Conservation (phyloP, 345 rosid genomes). For the Sonneratia alba region DNA sequence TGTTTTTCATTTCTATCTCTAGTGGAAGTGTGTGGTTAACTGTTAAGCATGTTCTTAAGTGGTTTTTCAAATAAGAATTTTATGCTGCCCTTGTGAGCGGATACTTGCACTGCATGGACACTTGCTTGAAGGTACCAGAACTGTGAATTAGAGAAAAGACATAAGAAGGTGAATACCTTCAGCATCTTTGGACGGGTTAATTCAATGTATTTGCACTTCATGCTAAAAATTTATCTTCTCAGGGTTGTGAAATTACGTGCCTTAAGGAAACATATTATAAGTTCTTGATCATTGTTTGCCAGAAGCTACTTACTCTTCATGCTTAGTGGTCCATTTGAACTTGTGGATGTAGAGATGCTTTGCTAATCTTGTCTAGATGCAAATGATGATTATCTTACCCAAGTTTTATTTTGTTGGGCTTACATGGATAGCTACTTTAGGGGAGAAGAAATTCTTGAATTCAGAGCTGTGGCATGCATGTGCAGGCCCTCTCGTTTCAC, state of each 20-base stretch:
- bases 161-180: not conserved
- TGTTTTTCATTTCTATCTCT: not conserved
- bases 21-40: not conserved
- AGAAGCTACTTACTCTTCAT: not conserved
- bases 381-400: not conserved
- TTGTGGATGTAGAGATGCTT: not conserved
- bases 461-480: slow-evolving; percentile 96
- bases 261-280: not conserved
- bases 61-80: not conserved
- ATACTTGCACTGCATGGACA: not conserved
- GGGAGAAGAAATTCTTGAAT: slow-evolving; percentile 71
- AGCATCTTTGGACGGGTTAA: not conserved
- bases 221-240: not conserved
- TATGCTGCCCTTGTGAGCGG: not conserved
- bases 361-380: not conserved
- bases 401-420: not conserved
- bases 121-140: not conserved
- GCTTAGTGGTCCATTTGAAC: not conserved
- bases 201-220: not conserved
- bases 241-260: not conserved
- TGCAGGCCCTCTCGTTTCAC: slow-evolving; percentile 82
- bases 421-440: slow-evolving; percentile 20
- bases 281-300: not conserved
- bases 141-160: not conserved
- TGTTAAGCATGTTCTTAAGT: not conserved